Base-by-base conservation (phyloP, 768 basidiomycete genomes). In the Basidioascus undulatus region DNA sequence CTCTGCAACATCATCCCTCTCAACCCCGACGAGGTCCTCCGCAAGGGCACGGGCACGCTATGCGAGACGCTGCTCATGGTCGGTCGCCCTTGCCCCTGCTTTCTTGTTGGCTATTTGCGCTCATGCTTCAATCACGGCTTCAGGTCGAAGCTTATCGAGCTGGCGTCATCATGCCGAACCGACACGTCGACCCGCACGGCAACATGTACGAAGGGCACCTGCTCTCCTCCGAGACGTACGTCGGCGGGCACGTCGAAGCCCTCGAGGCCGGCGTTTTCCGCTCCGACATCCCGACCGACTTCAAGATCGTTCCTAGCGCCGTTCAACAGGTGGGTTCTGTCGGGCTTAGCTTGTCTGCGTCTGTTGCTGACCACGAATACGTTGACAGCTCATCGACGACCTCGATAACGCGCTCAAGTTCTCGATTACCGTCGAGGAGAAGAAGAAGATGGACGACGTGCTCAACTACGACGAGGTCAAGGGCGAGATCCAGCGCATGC, bases 21-120 rank as follows among this genome's bases (percentile, higher is more conserved):
- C 40, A 76, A 75, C 52, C 86, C 92, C 3, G 92, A 98, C 51
- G 92, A 98, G 46, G 92, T 96, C 5, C 59, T 96, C 49, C 66
- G 89, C 38, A 96, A 98, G 57, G 92, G 92, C 26, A 81, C 72
- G 53, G 92, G 92, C 8, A 98, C 92, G 1, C 66, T 98, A 23
- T 98, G 92, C 53, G 92, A 98, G 59, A 96, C 89, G 0, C 63
- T 98, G 38, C 68, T 98, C 32, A 98, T 98, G 89, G 92, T 92
- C 45, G 13, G 72, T 56, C 1, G 35, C 4, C 11, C 18, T 13
- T 10, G 37, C 16, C 6, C 6, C 19, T 26, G 0, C 24, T 0
- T 19, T 13, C 3, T 31, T 38, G 18, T 28, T 26, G 12, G 40
- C 47, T 37, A 41, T 33, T 30, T 9, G 15, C 28, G 13, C 37